phyloP scores from a whole-genome alignment of 2,329 filamentous ascomycete species.

The Incumbomyces lentus region DNA sequence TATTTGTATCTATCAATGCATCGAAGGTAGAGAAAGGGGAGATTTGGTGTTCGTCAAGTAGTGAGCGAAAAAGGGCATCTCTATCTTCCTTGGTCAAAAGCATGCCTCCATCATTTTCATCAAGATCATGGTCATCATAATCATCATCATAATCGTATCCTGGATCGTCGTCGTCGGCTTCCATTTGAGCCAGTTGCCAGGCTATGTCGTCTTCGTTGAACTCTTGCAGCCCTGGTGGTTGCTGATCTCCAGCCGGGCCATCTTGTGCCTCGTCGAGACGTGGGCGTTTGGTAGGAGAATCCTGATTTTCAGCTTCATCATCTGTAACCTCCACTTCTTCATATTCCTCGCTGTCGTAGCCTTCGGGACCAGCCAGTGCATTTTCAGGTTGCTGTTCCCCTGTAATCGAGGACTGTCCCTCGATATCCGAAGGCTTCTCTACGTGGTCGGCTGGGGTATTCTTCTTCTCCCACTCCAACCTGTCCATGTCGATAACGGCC shows the following conservation, averaged over 20 bases:
- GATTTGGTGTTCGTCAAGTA: slow-evolving; percentile 71
- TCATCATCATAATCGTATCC: slow-evolving; percentile 66
- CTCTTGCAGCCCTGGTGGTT: slow-evolving; percentile 50
- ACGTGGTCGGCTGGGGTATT: slow-evolving; percentile 10
- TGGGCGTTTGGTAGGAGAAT: slow-evolving; percentile 38
- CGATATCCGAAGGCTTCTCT: slow-evolving; percentile 17
- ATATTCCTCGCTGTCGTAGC: slow-evolving; percentile 58
- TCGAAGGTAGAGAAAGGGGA: slow-evolving; percentile 91
- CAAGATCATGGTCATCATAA: slow-evolving; percentile 60
- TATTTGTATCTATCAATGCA: slow-evolving; percentile 68
- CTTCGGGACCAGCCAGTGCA: slow-evolving; percentile 22
- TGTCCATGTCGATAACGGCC: slow-evolving; percentile 57
- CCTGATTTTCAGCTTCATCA: slow-evolving; percentile 38
- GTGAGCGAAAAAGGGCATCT: slow-evolving; percentile 66
- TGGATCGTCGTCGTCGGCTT: slow-evolving; percentile 69
- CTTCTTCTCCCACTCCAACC: slow-evolving; percentile 56
- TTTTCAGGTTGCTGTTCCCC: slow-evolving; percentile 7
- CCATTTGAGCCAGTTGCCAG: slow-evolving; percentile 83
- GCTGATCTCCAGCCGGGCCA: slow-evolving; percentile 24
- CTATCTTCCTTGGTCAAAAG: slow-evolving; percentile 67
- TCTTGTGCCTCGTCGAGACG: slow-evolving; percentile 46
- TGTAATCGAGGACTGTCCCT: slow-evolving; percentile 12
- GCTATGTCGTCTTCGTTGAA: slow-evolving; percentile 93
- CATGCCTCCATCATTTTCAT: slow-evolving; percentile 46
- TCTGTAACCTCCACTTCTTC: slow-evolving; percentile 68